These are phyloP conservation scores for Zasmidium angulare DNA, from an alignment of 2,329 filamentous ascomycete species.

Conservation along the genomic window DNA sequence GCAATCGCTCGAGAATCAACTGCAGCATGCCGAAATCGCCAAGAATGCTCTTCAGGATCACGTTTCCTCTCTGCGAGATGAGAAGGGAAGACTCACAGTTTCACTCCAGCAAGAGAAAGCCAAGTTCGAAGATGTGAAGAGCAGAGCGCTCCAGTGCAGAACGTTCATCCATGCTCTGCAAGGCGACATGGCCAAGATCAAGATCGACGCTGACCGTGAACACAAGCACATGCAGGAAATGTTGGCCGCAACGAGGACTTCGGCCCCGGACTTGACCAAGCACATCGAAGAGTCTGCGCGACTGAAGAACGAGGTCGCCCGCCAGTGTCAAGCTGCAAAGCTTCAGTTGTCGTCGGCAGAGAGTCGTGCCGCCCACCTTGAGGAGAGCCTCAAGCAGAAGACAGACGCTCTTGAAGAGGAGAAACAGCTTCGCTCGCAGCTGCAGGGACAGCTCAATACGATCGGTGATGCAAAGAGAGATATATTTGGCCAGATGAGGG, in stretches of 20 bases:
- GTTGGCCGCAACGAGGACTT: too few species aligned
- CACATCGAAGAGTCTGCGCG: constrained; percentile 15
- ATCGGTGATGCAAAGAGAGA: constrained; percentile 7
- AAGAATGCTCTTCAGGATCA: neutral
- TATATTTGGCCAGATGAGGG: constrained; percentile 15
- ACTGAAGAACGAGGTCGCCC: constrained; percentile 20
- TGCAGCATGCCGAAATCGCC: neutral
- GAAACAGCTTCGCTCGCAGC: constrained; percentile 21
- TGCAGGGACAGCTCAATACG: constrained; percentile 23
- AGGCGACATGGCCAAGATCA: constrained; percentile 23
- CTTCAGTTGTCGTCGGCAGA: constrained; percentile 16
- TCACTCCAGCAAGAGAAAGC: constrained; percentile 14
- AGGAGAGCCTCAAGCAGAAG: constrained; percentile 23
- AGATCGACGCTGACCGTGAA: constrained; percentile 10
- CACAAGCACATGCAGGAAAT: neutral
- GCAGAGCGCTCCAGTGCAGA: constrained; percentile 21
- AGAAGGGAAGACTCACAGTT: constrained; percentile 12
- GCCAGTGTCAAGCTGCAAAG: constrained; percentile 17
- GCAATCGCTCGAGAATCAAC: neutral
- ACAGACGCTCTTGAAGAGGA: constrained; percentile 24
- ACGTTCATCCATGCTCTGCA: constrained; percentile 26
- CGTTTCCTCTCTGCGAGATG: neutral
- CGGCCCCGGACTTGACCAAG: constrained; percentile 6
- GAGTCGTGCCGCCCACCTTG: constrained; percentile 17
- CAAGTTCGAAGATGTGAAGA: constrained; percentile 12